phyloP scores from a whole-genome alignment of 805 yeast genomes.

The Starmerella roubikii region DNA sequence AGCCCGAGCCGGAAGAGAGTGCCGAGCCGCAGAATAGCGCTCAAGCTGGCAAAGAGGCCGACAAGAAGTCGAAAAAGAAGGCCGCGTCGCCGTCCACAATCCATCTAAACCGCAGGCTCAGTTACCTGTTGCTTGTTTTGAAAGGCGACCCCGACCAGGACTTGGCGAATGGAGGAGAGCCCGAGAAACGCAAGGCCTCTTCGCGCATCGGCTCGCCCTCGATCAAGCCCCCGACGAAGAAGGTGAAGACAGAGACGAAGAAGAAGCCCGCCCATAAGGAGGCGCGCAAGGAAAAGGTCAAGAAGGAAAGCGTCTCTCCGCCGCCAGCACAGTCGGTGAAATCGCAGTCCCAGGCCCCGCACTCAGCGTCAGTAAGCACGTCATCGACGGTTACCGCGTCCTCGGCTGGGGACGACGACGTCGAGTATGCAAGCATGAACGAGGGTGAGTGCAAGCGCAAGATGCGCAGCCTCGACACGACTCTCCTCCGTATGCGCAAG shows the following conservation, averaged over 20 bases:
- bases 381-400: neutral
- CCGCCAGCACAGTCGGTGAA: conserved; percentile 6
- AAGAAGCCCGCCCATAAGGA: conserved; percentile 3
- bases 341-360: neutral
- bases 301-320: conserved; percentile 12
- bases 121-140: conserved; percentile 62
- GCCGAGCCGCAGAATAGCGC: conserved; percentile 22
- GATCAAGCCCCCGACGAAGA: conserved; percentile 6
- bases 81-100: conserved; percentile 64
- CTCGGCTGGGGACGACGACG: conserved; percentile 18
- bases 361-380: neutral
- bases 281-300: conserved; percentile 10
- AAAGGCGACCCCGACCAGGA: conserved; percentile 36
- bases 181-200: conserved; percentile 5
- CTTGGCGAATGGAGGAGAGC: neutral
- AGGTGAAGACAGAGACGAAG: conserved; percentile 4
- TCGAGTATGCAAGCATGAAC: conserved; percentile 69
- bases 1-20: conserved; percentile 18
- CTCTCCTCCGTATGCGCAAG: conserved; percentile 50
- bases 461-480: conserved; percentile 53
- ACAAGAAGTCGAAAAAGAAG: conserved; percentile 17
- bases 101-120: conserved; percentile 83
- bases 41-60: conserved; percentile 4
- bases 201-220: conserved; percentile 13
- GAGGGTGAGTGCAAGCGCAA: conserved; percentile 49